These are phyloP conservation scores for Heterobasidion irregulare DNA, from an alignment of 1,284 basidiomycete species.

Conservation along the genomic window DNA sequence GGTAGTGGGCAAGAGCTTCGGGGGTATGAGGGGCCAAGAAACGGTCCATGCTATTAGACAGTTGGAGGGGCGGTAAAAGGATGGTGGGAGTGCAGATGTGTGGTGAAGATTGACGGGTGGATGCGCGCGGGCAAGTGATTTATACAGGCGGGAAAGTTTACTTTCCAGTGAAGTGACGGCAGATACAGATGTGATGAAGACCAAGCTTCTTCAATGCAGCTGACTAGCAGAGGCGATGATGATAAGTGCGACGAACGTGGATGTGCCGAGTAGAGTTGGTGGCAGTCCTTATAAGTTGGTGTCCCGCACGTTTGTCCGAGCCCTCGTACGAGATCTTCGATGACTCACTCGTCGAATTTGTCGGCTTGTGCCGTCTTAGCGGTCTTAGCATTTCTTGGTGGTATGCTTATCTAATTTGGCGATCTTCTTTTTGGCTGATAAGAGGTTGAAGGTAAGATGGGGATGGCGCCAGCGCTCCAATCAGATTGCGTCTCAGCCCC, in stretches of 20 bases:
- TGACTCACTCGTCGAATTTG: not conserved
- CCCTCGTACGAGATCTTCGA: not conserved
- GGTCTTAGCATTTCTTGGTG: not conserved
- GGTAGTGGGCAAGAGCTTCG: constrained; percentile 63
- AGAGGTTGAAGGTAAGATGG: too few relatives aligned
- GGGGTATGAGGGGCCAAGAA: constrained; percentile 65
- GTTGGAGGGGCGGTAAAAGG: not conserved
- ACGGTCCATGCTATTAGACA: constrained; percentile 42
- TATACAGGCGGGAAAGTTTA: not conserved
- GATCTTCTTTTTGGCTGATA: too few relatives aligned
- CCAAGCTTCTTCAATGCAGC: too few relatives aligned
- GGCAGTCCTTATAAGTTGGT: not conserved
- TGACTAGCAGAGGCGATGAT: too few relatives aligned
- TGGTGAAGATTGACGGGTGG: not conserved
- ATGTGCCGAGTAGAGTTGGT: not conserved
- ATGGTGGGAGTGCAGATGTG: constrained; percentile 1
- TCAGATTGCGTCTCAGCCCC: too few relatives aligned
- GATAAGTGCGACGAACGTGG: not conserved
- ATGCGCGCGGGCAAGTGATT: not conserved
- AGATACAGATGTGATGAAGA: not conserved
- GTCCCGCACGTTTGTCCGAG: not conserved
- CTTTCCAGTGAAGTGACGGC: not conserved
- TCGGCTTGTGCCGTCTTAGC: not conserved
- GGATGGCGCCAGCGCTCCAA: too few relatives aligned
- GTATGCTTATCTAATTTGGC: not conserved